A percentile compares a stretch with the other conserved stretches of the same genome.
These are phyloP conservation scores for Phytophthora meadii DNA, from an alignment of 352 stramenopile genomes.

Conservation along the genomic window DNA sequence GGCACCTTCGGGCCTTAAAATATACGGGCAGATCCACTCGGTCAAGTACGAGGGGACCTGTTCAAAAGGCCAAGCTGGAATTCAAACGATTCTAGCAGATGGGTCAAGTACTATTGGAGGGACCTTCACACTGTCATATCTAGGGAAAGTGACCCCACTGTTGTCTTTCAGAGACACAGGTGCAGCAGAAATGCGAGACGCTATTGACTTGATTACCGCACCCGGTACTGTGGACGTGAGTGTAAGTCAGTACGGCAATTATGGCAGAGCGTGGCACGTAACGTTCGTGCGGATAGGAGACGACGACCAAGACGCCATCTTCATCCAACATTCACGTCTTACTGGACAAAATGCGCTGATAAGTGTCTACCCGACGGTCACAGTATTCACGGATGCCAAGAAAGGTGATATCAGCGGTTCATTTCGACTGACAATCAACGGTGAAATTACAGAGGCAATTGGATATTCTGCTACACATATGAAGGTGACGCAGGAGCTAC, in stretches of 20 bases:
- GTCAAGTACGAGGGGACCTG: constrained; percentile 77
- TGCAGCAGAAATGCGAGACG: constrained; percentile 80
- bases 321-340: constrained; percentile 75
- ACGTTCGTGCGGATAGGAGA: constrained; percentile 84
- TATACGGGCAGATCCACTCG: constrained; percentile 68
- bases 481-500: constrained; percentile 75
- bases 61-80: constrained; percentile 47
- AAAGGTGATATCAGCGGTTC: constrained; percentile 69
- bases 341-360: constrained; percentile 77
- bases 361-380: constrained; percentile 71
- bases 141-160: constrained; percentile 70
- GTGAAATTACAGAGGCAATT: constrained; percentile 61
- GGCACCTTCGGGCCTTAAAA: constrained; percentile 29
- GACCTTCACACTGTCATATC: constrained; percentile 92
- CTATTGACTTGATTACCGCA: constrained; percentile 88
- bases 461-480: constrained; percentile 66
- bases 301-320: constrained; percentile 71
- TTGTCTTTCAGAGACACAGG: constrained; percentile 83
- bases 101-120: constrained; percentile 86
- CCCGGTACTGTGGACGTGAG: constrained; percentile 87
- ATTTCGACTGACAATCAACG: constrained; percentile 65
- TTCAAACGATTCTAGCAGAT: constrained; percentile 79
- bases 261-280: constrained; percentile 90
- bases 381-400: constrained; percentile 64
- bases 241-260: constrained; percentile 59